A percentile compares a stretch with the other conserved stretches of the same genome.
Conservation (phyloP, 139 green algal genomes). For the Chlamydomonas sphaeroides region DNA sequence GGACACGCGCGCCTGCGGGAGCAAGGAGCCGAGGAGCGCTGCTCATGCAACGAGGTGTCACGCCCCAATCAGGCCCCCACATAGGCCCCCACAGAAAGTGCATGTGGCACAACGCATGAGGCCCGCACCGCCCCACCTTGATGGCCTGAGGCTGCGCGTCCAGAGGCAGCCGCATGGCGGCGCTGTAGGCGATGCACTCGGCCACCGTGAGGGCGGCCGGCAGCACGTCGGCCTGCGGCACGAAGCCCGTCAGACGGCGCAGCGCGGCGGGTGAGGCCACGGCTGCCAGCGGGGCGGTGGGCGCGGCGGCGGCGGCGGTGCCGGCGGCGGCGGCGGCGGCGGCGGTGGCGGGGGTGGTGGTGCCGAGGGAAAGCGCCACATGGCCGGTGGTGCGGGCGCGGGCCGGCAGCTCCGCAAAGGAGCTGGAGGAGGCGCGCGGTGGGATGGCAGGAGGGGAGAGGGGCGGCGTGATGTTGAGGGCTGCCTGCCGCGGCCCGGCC, state of each 20-base stretch:
- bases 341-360: not conserved
- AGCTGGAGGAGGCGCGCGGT: not conserved
- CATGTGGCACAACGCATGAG: too few species aligned
- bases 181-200: slow-evolving; percentile 73
- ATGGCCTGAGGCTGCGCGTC: not conserved
- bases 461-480: not conserved
- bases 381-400: slow-evolving; percentile 10
- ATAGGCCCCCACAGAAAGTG: too few species aligned
- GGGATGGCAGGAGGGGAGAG: not conserved
- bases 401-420: slow-evolving; percentile 29
- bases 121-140: not conserved
- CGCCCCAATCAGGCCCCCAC: too few species aligned
- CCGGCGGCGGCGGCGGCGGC: not conserved
- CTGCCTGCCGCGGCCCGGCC: not conserved
- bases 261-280: not conserved
- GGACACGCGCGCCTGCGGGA: slow-evolving; percentile 23
- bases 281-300: not conserved
- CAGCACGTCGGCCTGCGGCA: slow-evolving; percentile 62
- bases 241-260: slow-evolving; percentile 20
- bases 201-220: slow-evolving; percentile 76
- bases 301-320: not conserved
- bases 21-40: too few species aligned
- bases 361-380: not conserved
- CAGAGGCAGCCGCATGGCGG: slow-evolving; percentile 61
- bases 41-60: too few species aligned